Base-by-base conservation (phyloP, 164 flowering plant species). In the Piper longum region DNA sequence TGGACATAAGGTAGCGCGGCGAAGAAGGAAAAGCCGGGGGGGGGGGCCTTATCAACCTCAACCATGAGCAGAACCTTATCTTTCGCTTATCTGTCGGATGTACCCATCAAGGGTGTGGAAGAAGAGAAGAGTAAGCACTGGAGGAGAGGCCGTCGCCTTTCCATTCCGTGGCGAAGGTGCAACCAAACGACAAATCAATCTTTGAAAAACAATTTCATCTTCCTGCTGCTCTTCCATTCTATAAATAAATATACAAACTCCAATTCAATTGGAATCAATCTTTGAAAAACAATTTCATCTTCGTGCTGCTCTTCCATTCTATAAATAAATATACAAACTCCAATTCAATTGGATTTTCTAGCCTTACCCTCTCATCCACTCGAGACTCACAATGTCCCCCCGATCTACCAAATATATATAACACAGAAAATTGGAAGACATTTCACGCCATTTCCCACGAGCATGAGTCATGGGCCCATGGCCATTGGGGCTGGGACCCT, bases 1-100 rank as follows among this genome's bases (percentile, higher is more conserved):
- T 54, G 41, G 79, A 62, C 82, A 85, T 78, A 69, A 61, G 69
- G 44, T n/a, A 14, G 66, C 73, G 18, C 39, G 74, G 18, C 39
- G 70, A 18, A 43, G 74, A 55, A 56, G 74, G 56, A 61, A 68
- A 62, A 18, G 69, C 63, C n/a, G n/a, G n/a, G n/a, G n/a, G n/a
- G n/a, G 18, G 65, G 64, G 39, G 77, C 76, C 54, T 71, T 73
- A 63, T 76, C 77, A 75, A 66, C 70, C 72, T 76, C 80, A 73
- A 69, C 74, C 84, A 78, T 80, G 63, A 59, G 73, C 58, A 69
- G 64, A 67, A 62, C 66, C 65, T 71, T 65, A 57, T 70, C 75
- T 51, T 63, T 17, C 45, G 63, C 60, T 72, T 62, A 54, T 66
- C 68, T 68, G 56, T 39, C 58, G 48, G 70, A 70, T 62, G 43